phyloP scores from a whole-genome alignment of 2,329 filamentous ascomycete genomes.

The Septoria petroselini region DNA sequence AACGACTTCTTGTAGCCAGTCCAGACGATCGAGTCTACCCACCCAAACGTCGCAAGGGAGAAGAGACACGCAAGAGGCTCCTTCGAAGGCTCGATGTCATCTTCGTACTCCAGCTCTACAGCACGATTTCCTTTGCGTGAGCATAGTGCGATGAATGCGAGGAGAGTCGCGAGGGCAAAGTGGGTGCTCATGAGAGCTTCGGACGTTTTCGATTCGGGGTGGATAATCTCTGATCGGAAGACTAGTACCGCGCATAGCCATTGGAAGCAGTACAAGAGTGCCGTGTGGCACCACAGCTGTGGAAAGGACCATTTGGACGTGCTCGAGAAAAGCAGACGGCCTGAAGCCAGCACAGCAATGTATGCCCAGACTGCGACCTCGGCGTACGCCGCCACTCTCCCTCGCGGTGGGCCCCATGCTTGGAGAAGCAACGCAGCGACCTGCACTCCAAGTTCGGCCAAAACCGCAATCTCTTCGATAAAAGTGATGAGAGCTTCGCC shows the following conservation, averaged over 20 bases:
- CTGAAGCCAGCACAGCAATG: constrained; percentile 66
- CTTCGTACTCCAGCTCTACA: constrained; percentile 84
- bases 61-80: constrained; percentile 86
- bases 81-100: constrained; percentile 77
- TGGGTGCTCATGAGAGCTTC: constrained; percentile 67
- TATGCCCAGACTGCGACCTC: constrained; percentile 78
- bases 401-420: constrained; percentile 52
- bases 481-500: constrained; percentile 68
- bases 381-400: constrained; percentile 60
- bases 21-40: constrained; percentile 87
- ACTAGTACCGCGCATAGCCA: constrained; percentile 75
- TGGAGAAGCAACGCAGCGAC: constrained; percentile 60
- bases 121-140: constrained; percentile 90
- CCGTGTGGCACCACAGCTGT: constrained; percentile 88
- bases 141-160: constrained; percentile 72
- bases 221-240: constrained; percentile 82
- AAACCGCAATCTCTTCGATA: constrained; percentile 71
- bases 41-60: constrained; percentile 81
- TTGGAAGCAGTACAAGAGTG: constrained; percentile 73
- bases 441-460: constrained; percentile 69
- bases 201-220: constrained; percentile 63
- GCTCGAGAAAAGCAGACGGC: constrained; percentile 65
- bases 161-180: constrained; percentile 69
- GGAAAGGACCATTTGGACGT: constrained; percentile 63
- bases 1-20: constrained; percentile 81